Evolutionary conservation across 2,329 filamentous ascomycete genomes (phyloP), one percentile per base, ranked within the genome.

Genomic region (Nemania abortiva): DNA sequence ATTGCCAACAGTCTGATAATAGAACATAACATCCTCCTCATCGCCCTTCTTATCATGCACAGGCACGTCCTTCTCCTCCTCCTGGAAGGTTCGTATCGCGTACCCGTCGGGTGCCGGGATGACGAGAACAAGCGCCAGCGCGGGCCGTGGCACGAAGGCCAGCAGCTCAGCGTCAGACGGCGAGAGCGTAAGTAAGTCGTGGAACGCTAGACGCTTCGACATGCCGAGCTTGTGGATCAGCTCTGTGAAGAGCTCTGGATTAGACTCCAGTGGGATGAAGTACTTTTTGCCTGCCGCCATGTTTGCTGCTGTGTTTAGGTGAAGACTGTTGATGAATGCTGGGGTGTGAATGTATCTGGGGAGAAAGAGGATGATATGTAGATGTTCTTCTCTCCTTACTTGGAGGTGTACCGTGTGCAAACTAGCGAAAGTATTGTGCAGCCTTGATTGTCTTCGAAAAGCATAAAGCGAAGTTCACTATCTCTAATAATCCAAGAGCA

Each of bases 51-150:
- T 47, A 56, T 91, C 92, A 0, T 88, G 5, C 82, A 71, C 53
- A 83, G 82, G 20, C 85, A 66, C 15, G 13, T 58, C 62, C 27
- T 54, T 49, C 58, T 68, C 83, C 82, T 97, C 95, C 83, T 97
- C 95, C 37, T 88, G 84, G 66, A 87, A 79, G 49, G 94, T 27
- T 27, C 24, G 91, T 78, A 90, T 89, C 69, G 86, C 91, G 85
- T 97, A 98, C 53, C 88, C 87, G 53, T 89, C 84, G 56, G 89
- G 93, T 71, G 97, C 87, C 71, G 96, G 95, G 80, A 98, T 97
- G 73, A 98, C 94, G 74, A 98, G 90, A 45, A 98, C 90, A 20
- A 98, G 89, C 9, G 95, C 95, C 73, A 94, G 88, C n/a, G 65
- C 68, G 10, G 70, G 70, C 34, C 70, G 65, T 22, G 70, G 70